Evolutionary conservation across 2,329 filamentous ascomycete species (phyloP), one percentile per base, ranked within the genome.

Genomic region (Ceratocystiopsis brevicomis): DNA sequence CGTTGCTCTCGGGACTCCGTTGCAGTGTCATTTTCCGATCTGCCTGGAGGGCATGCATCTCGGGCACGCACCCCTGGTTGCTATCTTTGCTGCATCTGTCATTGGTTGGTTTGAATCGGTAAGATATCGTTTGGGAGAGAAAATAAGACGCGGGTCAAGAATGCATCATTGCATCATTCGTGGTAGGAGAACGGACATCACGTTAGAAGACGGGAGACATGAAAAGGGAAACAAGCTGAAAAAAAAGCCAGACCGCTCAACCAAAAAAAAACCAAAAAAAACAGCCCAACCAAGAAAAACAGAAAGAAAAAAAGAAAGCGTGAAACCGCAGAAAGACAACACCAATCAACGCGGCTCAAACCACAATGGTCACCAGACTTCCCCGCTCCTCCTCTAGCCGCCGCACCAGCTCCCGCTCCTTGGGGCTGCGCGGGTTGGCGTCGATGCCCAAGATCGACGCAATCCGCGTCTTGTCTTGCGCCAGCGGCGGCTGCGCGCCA

Each of bases 361-460:
- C 37, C 4, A 48, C 45, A 8, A 43, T 8, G 6, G 33, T 18
- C 6, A 48, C 49, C n/a, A n/a, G n/a, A 18, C 25, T 30, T 11
- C 25, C 25, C 25, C 50, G 39, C 53, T 66, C 64, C 53, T 73
- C 67, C 52, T 74, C 71, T 52, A 73, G 59, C 49, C 68, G 59
- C 52, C 69, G 65, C 45, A 73, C 67, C 54, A 73, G 59, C 55
- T 74, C 70, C 51, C 70, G 62, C 58, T 75, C 71, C 51, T 66
- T 65, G 37, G 69, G 69, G 51, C 67, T 72, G 36, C 71, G 60
- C 18, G 71, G 70, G 53, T 70, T 69, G 36, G 69, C 67, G 51
- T 75, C 70, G 49, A 72, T 73, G 36, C 71, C 73, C 19, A 78
- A 60, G 45, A 78, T 73, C 33, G 73, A 71, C 38, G 72, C 73